Percentiles rank a stretch among this genome's conserved stretches.
Evolutionary conservation across 306 rosid genomes (phyloP).

Genomic region (Crataegus laevigata): DNA sequence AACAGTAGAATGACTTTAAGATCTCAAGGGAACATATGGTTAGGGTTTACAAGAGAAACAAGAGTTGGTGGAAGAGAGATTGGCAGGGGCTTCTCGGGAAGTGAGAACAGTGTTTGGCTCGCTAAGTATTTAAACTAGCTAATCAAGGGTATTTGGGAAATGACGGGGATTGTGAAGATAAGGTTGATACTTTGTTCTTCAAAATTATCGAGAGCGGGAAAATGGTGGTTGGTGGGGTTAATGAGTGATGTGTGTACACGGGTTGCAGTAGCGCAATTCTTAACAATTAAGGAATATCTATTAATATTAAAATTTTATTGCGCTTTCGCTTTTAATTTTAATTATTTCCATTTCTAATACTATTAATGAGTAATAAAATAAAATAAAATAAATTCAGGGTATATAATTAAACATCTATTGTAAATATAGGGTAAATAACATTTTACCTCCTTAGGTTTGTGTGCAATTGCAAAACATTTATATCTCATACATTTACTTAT

Average conservation of each 20-base stretch:
- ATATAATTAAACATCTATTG: too few species aligned
- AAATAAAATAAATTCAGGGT: too few species aligned
- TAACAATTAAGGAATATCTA: too few species aligned
- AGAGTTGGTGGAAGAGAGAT: not conserved
- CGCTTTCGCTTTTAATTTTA: too few species aligned
- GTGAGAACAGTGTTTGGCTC: not conserved
- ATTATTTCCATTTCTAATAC: too few species aligned
- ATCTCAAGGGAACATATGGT: not conserved
- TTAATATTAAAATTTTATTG: too few species aligned
- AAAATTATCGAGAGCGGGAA: not conserved
- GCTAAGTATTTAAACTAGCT: not conserved
- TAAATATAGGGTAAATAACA: too few species aligned
- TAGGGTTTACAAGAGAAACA: not conserved
- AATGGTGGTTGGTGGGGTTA: not conserved
- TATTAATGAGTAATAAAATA: too few species aligned
- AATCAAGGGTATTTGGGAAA: not conserved
- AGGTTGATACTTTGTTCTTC: not conserved
- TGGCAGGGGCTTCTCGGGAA: not conserved
- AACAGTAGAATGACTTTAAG: not conserved
- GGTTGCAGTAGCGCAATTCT: not conserved
- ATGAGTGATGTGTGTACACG: not conserved
- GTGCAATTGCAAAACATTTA: too few species aligned
- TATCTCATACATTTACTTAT: too few species aligned
- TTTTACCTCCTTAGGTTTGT: too few species aligned
- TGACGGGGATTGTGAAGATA: not conserved